Evolutionary conservation across 306 rosid species (phyloP), one percentile per base, ranked within the genome.

Genomic region (Vigna reflexopilosa): DNA sequence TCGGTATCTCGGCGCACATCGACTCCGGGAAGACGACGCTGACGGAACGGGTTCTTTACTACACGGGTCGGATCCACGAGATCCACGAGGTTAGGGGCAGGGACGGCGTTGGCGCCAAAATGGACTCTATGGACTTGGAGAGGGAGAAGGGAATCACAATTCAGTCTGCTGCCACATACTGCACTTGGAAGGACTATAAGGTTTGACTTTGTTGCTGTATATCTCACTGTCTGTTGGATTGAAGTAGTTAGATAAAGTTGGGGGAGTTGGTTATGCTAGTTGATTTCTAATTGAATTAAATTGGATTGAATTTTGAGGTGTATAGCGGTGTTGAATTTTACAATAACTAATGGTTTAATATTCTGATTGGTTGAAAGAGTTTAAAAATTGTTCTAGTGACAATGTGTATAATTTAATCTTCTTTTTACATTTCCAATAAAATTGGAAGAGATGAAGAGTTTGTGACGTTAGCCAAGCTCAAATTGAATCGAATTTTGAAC

Each of bases 1-100:
- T 95, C 49, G 99, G 99, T 81, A 95, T 95, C 88, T 95, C 99
- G 20, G 99, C 99, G 8, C 99, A 95, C 48, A 95, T 95, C 17
- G 99, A 95, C 82, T 95, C 99, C 67, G 99, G 98, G 15, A 95
- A 95, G 91, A 95, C 99, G 24, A 93, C 99, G n/a, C 87, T 95
- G 79, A 95, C 98, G 11, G 99, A 93, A 86, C 85, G 99, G 49
- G 79, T 95, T 1, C 87, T 95, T 36, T 95, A 17, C 67, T 95
- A 95, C 84, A 93, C 99, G 0, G 98, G 99, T 3, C 88, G 88
- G 86, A 95, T 93, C 78, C 99, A 95, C 22, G 99, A 93, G 88
- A 95, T 95, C 76, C 99, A 93, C 24, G 98, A 93, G 87, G 99
- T 93, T 48, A 82, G 98, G 66, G 99, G 98, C 2, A 88, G 89